These are phyloP conservation scores for Aspergillus fumigatiaffinis DNA, from an alignment of 2,329 filamentous ascomycete genomes.

Conservation along the genomic window DNA sequence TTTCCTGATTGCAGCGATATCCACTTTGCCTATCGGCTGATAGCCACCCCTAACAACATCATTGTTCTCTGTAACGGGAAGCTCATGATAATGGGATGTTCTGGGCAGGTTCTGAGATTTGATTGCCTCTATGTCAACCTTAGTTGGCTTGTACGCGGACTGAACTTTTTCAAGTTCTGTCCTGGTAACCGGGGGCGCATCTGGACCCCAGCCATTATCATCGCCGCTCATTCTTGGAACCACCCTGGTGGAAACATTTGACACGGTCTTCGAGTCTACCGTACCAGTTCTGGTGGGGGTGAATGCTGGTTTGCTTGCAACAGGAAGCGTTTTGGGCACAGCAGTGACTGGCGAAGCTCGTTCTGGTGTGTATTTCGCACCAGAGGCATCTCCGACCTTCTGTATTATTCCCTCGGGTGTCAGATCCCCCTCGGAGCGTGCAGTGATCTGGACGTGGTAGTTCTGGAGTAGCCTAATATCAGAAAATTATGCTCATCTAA, in stretches of 20 bases:
- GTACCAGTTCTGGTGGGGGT: slow-evolving; percentile 65
- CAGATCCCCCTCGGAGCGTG: slow-evolving; percentile 84
- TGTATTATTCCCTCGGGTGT: slow-evolving; percentile 83
- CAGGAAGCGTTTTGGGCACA: slow-evolving; percentile 57
- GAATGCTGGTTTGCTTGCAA: slow-evolving; percentile 87
- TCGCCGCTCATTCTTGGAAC: slow-evolving; percentile 59
- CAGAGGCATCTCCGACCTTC: slow-evolving; percentile 91
- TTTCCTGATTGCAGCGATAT: slow-evolving; percentile 84
- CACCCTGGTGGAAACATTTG: slow-evolving; percentile 47
- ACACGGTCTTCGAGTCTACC: slow-evolving; percentile 63
- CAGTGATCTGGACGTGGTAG: slow-evolving; percentile 96
- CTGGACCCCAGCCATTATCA: slow-evolving; percentile 87
- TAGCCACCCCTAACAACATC: slow-evolving; percentile 83
- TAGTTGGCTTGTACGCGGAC: slow-evolving; percentile 89
- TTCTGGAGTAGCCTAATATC: slow-evolving; percentile 47
- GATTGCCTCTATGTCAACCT: slow-evolving; percentile 87
- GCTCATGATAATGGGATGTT: slow-evolving; percentile 50
- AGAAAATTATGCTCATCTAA: not conserved
- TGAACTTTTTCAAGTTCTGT: slow-evolving; percentile 87
- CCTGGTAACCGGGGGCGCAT: slow-evolving; percentile 86
- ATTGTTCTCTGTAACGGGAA: slow-evolving; percentile 43
- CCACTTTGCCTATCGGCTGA: slow-evolving; percentile 94
- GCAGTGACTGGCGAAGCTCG: slow-evolving; percentile 52
- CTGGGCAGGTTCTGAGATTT: slow-evolving; percentile 63
- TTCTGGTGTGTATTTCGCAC: slow-evolving; percentile 83